Base-by-base conservation (phyloP, 495 filamentous ascomycete genomes). In the Choiromyces venosus region DNA sequence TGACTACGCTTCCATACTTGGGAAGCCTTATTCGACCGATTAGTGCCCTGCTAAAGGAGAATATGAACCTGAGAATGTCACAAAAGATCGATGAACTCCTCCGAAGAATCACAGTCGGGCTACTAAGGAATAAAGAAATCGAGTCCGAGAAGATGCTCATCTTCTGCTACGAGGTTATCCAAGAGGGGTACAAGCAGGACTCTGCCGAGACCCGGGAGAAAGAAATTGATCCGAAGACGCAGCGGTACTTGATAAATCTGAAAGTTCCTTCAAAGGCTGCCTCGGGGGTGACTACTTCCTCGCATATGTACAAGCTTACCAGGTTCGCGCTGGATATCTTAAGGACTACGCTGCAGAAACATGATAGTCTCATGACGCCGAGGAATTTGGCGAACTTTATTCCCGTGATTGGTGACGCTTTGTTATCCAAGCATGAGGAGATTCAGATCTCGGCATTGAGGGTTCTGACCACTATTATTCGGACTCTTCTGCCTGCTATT, bases 141-240 rank as follows among this genome's bases (percentile, higher is more conserved):
- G 87, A 89, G 68, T 91, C 88, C 65, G 89, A 90, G 65, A 90
- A 95, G 69, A 87, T 94, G 69, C 84, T 98, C 61, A 83, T 97
- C 0, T 98, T 98, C 83, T 97, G 93, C 82, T 96, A 97, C 80
- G 91, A 98, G 83, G 87, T 97, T 65, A 91, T 97, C 42, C 90
- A 94, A 80, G 91, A 94, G 76, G 91, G 91, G 2, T 95, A 97
- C 81, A 87, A 87, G 67, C 52, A 65, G 37, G 37, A 65, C 18
- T 67, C 66, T 16, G 66, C 44, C 38, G n/a, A 46, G 19, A 61
- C 73, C 12, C 85, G 85, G 46, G 81, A 83, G 44, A 85, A 86
- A 74, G 86, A 85, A 68, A 82, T 88, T 7, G 86, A 91, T 76
- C 85, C 88, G 10, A 86, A 85, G 37, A 87, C 90, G 39, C 87